phyloP scores from a whole-genome alignment of 2,329 filamentous ascomycete genomes.

The Xylaria sp. region DNA sequence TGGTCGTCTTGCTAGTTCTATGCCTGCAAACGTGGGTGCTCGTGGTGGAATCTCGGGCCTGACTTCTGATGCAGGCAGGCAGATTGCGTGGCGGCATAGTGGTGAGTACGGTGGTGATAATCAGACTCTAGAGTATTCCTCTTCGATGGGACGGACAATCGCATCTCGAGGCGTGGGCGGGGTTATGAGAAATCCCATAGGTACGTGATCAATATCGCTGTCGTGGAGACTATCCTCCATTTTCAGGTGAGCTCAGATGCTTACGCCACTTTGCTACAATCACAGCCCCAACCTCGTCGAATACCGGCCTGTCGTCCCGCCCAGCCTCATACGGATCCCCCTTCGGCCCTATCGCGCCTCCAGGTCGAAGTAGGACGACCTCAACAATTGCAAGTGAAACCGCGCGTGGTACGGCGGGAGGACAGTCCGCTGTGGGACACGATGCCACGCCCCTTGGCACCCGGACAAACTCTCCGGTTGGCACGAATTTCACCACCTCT shows the following conservation, averaged over 20 bases:
- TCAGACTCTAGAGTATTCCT: conserved; percentile 27
- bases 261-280: not conserved
- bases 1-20: not conserved
- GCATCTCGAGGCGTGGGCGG: conserved; percentile 21
- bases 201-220: conserved; percentile 33
- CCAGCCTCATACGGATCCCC: conserved; percentile 45
- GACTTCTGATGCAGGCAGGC: conserved; percentile 23
- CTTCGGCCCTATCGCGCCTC: conserved; percentile 50
- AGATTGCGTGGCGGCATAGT: conserved; percentile 40
- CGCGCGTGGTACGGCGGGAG: not conserved
- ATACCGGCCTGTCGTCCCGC: conserved; percentile 22
- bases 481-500: conserved; percentile 1
- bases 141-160: conserved; percentile 19
- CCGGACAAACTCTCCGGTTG: conserved; percentile 9
- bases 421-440: conserved; percentile 5
- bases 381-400: not conserved
- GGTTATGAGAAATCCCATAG: conserved; percentile 34
- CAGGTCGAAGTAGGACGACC: conserved; percentile 33
- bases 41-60: conserved; percentile 16
- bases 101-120: conserved; percentile 31
- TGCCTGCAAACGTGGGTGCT: conserved; percentile 23
- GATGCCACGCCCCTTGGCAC: not conserved
- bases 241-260: not conserved
- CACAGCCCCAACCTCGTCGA: conserved; percentile 12
- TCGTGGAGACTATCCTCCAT: not conserved